phyloP scores from a whole-genome alignment of 805 yeast genomes.

The Candida alai region DNA sequence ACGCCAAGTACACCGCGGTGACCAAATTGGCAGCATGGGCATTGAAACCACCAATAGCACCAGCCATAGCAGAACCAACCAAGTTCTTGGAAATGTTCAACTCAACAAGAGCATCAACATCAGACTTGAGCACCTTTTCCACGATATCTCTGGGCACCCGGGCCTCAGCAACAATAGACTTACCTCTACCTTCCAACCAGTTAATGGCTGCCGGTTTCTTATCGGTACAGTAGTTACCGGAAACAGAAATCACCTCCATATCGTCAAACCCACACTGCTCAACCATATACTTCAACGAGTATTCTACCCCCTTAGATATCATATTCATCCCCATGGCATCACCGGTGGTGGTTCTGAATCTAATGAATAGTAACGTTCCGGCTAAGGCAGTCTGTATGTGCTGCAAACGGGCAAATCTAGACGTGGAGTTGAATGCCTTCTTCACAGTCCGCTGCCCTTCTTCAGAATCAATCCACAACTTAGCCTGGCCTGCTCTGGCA shows the following conservation, averaged over 20 bases:
- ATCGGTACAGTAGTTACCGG: slow-evolving; percentile 97
- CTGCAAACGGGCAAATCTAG: slow-evolving; percentile 94
- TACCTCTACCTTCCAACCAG: slow-evolving; percentile 99
- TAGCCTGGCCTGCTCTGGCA: slow-evolving; percentile 88
- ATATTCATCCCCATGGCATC: slow-evolving; percentile 99
- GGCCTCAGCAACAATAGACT: slow-evolving; percentile 95
- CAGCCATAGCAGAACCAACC: slow-evolving; percentile 98
- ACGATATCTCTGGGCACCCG: slow-evolving; percentile 81
- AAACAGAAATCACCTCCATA: slow-evolving; percentile 87
- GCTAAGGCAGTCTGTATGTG: slow-evolving; percentile 91
- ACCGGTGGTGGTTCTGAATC: slow-evolving; percentile 98
- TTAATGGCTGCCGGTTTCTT: slow-evolving; percentile 97
- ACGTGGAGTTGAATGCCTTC: slow-evolving; percentile 91
- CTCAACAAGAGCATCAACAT: slow-evolving; percentile 88
- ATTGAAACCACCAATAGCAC: slow-evolving; percentile 95
- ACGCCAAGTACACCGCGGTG: slow-evolving; percentile 89
- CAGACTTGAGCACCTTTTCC: slow-evolving; percentile 78
- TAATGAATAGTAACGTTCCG: slow-evolving; percentile 80
- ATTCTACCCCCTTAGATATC: slow-evolving; percentile 98
- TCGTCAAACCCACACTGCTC: slow-evolving; percentile 90
- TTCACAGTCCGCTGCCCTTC: slow-evolving; percentile 83
- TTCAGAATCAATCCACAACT: slow-evolving; percentile 91
- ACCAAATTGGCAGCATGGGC: slow-evolving; percentile 97
- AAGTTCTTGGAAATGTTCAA: slow-evolving; percentile 85
- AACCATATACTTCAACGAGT: slow-evolving; percentile 76